Evolutionary conservation across 1,284 basidiomycete genomes (phyloP).

Genomic region (Coriolopsis trogii): DNA sequence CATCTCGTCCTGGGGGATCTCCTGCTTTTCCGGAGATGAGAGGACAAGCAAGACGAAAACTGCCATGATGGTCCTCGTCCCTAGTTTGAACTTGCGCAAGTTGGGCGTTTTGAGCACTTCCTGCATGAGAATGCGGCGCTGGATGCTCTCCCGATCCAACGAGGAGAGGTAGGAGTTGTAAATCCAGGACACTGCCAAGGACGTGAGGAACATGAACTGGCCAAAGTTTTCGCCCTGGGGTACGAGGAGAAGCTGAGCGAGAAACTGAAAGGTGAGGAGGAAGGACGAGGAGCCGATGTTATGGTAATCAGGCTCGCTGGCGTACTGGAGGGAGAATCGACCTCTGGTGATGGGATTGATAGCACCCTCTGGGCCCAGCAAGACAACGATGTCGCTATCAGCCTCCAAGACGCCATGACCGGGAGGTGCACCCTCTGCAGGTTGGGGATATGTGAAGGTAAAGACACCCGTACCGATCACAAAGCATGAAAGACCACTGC

Average conservation of each 20-base stretch:
- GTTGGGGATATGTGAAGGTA: constrained; percentile 9
- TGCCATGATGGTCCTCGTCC: constrained; percentile 10
- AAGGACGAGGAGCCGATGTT: constrained; percentile 14
- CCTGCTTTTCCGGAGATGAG: constrained; percentile 9
- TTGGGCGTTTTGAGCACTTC: constrained; percentile 2
- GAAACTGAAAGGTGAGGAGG: constrained; percentile 18
- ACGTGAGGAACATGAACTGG: constrained; percentile 18
- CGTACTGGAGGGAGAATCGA: constrained; percentile 14
- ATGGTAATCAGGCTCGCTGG: constrained; percentile 10
- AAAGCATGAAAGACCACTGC: constrained; percentile 15
- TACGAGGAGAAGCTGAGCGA: constrained; percentile 18
- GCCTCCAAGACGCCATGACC: constrained; percentile 12
- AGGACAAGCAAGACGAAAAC: constrained; percentile 19
- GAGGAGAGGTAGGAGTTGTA: constrained; percentile 23
- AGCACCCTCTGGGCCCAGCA: constrained; percentile 14
- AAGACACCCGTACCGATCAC: constrained; percentile 16
- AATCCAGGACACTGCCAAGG: constrained; percentile 19
- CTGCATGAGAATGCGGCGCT: constrained; percentile 9
- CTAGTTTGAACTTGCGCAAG: constrained; percentile 10
- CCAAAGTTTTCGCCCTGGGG: constrained; percentile 18
- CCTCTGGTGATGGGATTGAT: constrained; percentile 18
- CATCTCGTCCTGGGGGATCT: constrained; percentile 1
- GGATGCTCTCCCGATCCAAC: constrained; percentile 15
- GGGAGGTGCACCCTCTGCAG: constrained; percentile 7
- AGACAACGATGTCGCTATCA: constrained; percentile 9